Evolutionary conservation across 345 rosid species (phyloP).

Genomic region (Dimocarpus longan): DNA sequence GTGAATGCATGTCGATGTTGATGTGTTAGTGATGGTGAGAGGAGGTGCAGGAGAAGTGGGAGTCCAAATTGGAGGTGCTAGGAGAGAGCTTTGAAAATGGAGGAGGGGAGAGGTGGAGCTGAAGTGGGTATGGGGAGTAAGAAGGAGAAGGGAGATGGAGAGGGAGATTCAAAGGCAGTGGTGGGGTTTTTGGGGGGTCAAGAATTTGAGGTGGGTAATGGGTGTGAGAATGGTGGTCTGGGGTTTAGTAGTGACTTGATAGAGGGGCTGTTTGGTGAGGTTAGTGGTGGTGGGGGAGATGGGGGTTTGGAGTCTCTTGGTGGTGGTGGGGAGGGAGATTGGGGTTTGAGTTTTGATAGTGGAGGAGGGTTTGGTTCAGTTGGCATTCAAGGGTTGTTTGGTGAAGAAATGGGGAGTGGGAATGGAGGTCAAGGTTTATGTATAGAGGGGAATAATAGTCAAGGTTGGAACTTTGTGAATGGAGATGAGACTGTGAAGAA

Average conservation of each 20-base stretch:
- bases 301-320: slow-evolving; percentile 16
- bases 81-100: slow-evolving; percentile 15
- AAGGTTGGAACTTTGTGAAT: slow-evolving; percentile 11
- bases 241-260: slow-evolving; percentile 21
- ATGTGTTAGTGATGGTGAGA: background rate
- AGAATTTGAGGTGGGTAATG: background rate
- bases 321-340: slow-evolving; percentile 15
- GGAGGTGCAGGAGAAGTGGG: background rate
- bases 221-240: slow-evolving; percentile 18
- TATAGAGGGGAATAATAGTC: background rate
- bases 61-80: slow-evolving; percentile 15
- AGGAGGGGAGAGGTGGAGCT: slow-evolving; percentile 17
- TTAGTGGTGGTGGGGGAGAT: slow-evolving; percentile 11
- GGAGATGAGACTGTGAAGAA: slow-evolving; percentile 9
- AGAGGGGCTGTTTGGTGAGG: slow-evolving; percentile 28
- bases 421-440: slow-evolving; percentile 10
- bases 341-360: slow-evolving; percentile 13
- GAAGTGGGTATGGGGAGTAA: slow-evolving; percentile 14
- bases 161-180: background rate
- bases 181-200: background rate
- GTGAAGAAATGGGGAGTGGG: slow-evolving; percentile 26
- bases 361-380: slow-evolving; percentile 20
- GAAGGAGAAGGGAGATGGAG: slow-evolving; percentile 19
- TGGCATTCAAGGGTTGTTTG: slow-evolving; percentile 27
- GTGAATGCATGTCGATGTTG: background rate